phyloP scores from a whole-genome alignment of 768 basidiomycete species.

The Boletales sp. region DNA sequence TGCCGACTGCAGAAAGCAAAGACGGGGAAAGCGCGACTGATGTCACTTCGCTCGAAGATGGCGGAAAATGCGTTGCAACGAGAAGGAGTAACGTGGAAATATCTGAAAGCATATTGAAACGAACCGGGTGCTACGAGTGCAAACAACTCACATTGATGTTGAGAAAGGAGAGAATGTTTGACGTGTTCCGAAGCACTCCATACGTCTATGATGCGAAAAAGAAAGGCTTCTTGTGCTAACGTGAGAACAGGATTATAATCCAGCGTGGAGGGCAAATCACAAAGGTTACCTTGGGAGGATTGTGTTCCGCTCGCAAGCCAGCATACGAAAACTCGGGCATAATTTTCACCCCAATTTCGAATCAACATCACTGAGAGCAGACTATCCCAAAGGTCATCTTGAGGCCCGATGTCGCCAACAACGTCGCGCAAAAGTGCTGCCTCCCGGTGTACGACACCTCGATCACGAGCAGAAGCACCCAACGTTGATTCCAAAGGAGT shows the following conservation, averaged over 20 bases:
- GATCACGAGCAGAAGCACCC: constrained; percentile 30
- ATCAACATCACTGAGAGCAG: constrained; percentile 44
- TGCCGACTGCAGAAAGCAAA: constrained; percentile 67
- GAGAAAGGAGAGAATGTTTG: constrained; percentile 70
- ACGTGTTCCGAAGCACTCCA: constrained; percentile 82
- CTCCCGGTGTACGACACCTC: constrained; percentile 50
- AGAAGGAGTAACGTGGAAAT: constrained; percentile 70
- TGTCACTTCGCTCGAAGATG: constrained; percentile 42
- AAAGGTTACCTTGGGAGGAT: constrained; percentile 31
- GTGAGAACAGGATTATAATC: constrained; percentile 7
- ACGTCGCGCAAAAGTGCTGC: constrained; percentile 49
- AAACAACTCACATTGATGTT: constrained; percentile 67
- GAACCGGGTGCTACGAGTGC: background rate
- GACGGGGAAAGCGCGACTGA: constrained; percentile 49
- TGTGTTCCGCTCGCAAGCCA: constrained; percentile 56
- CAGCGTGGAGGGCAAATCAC: background rate
- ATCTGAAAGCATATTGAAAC: constrained; percentile 43
- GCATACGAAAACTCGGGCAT: constrained; percentile 62
- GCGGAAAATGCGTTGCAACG: constrained; percentile 56
- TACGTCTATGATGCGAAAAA: constrained; percentile 48
- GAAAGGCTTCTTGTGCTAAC: constrained; percentile 43
- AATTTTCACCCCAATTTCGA: constrained; percentile 56
- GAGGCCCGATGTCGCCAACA: constrained; percentile 47
- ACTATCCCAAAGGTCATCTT: constrained; percentile 51
- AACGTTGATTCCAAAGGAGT: constrained; percentile 26